phyloP scores from a whole-genome alignment of 2,329 filamentous ascomycete genomes.

The Diplodia seriata region DNA sequence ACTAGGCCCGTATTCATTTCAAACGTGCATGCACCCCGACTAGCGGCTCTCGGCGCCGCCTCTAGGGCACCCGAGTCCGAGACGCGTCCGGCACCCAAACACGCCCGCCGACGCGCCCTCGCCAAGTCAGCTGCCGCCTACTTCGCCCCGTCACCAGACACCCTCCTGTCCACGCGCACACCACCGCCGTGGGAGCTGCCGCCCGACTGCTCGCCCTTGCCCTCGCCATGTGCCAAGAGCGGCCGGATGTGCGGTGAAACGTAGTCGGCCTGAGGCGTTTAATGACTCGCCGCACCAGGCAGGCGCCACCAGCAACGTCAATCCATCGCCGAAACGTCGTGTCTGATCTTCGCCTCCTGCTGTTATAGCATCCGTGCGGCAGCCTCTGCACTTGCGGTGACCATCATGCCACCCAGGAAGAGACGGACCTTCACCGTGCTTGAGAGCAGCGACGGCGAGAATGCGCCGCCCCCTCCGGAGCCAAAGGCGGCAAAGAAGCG shows the following conservation, averaged over 20 bases:
- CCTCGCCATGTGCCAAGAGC: slow-evolving; percentile 13
- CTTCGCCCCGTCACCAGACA: background rate
- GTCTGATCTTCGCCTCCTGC: slow-evolving; percentile 21
- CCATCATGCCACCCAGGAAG: slow-evolving; percentile 29
- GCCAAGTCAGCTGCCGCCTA: slow-evolving; percentile 22
- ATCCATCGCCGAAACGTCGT: slow-evolving; percentile 16
- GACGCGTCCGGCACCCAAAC: slow-evolving; percentile 8
- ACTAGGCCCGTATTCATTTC: slow-evolving; percentile 30
- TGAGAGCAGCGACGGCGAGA: slow-evolving; percentile 29
- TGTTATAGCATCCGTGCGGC: slow-evolving; percentile 19
- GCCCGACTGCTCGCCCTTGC: background rate
- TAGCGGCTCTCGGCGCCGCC: slow-evolving; percentile 20
- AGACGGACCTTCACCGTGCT: slow-evolving; percentile 27
- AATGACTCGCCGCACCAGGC: slow-evolving; percentile 27
- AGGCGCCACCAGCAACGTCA: slow-evolving; percentile 20
- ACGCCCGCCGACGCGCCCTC: slow-evolving; percentile 8
- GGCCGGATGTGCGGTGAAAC: slow-evolving; percentile 26
- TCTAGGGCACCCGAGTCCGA: slow-evolving; percentile 5
- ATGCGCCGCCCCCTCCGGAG: background rate
- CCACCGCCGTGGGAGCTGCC: background rate
- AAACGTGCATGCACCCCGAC: slow-evolving; percentile 12
- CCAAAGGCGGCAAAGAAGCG: slow-evolving; percentile 8
- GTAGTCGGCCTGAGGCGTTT: slow-evolving; percentile 21
- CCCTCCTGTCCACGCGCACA: background rate
- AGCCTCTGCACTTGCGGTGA: slow-evolving; percentile 15